Percentiles rank a stretch among this genome's conserved stretches.
phyloP scores from a whole-genome alignment of 768 basidiomycete species.

The Neoboletus magnificus region DNA sequence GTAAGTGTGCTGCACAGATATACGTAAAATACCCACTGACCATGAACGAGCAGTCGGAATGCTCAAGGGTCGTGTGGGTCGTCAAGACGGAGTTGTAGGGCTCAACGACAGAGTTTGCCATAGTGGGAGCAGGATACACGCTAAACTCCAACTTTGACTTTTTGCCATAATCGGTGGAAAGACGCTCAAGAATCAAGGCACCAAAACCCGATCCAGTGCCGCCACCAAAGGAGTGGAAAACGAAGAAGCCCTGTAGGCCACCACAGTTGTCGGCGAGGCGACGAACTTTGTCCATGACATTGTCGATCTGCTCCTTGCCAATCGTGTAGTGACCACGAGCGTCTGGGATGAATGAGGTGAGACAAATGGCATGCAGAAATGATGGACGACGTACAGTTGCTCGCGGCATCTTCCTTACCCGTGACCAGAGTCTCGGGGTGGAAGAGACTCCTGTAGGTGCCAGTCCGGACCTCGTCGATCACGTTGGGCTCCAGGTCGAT shows the following conservation, averaged over 20 bases:
- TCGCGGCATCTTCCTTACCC: slow-evolving; percentile 99
- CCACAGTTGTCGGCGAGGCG: slow-evolving; percentile 94
- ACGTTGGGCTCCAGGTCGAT: slow-evolving; percentile 97
- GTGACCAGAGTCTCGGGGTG: slow-evolving; percentile 98
- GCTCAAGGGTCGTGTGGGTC: slow-evolving; percentile 97
- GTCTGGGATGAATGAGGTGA: slow-evolving; percentile 46
- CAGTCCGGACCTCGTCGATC: slow-evolving; percentile 95
- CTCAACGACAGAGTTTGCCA: slow-evolving; percentile 94
- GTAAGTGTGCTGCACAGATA: slow-evolving; percentile 1
- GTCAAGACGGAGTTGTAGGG: slow-evolving; percentile 97
- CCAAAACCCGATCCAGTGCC: slow-evolving; percentile 99
- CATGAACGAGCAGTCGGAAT: slow-evolving; percentile 99
- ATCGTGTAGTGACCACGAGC: slow-evolving; percentile 98
- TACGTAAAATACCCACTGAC: slow-evolving; percentile 37
- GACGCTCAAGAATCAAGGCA: slow-evolving; percentile 90
- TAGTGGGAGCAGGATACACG: slow-evolving; percentile 91
- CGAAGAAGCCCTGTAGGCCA: slow-evolving; percentile 98
- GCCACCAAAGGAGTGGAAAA: slow-evolving; percentile 99
- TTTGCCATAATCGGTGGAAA: slow-evolving; percentile 97
- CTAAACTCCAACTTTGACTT: slow-evolving; percentile 99
- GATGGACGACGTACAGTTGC: slow-evolving; percentile 72
- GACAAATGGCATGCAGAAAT: background rate
- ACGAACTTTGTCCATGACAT: slow-evolving; percentile 93
- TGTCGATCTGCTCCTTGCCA: slow-evolving; percentile 97
- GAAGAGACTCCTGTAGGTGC: slow-evolving; percentile 95